phyloP scores from a whole-genome alignment of 441 rosid genomes.

The Geranium incanum region DNA sequence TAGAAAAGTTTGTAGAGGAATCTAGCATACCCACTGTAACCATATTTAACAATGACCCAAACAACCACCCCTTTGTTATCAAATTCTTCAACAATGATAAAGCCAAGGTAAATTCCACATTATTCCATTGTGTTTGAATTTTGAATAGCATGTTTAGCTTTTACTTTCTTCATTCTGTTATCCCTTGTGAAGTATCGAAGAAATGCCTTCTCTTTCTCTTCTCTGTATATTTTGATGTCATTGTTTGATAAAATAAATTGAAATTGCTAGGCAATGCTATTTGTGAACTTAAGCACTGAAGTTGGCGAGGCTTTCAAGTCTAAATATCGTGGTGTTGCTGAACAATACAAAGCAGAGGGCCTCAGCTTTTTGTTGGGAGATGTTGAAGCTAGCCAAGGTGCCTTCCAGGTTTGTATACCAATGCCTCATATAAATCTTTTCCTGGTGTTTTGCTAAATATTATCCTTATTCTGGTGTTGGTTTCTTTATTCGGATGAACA shows the following conservation, averaged over 20 bases:
- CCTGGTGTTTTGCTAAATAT: constrained; percentile 4
- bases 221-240: background rate
- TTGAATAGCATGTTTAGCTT: background rate
- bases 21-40: constrained; percentile 69
- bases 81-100: constrained; percentile 63
- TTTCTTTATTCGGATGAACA: constrained; percentile 30
- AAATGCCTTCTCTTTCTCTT: background rate
- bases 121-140: background rate
- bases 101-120: constrained; percentile 49
- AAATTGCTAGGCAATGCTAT: constrained; percentile 67
- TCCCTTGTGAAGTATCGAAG: background rate
- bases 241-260: constrained; percentile 20
- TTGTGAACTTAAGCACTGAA: constrained; percentile 53
- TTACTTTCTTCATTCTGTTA: background rate
- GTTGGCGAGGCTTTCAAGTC: constrained; percentile 51
- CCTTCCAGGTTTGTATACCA: constrained; percentile 56
- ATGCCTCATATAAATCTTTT: background rate
- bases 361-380: constrained; percentile 76
- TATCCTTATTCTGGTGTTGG: background rate
- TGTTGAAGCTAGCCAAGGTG: constrained; percentile 69
- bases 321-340: constrained; percentile 67
- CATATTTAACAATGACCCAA: constrained; percentile 61
- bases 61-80: constrained; percentile 70
- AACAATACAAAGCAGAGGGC: constrained; percentile 60
- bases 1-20: constrained; percentile 70